Base-by-base conservation (phyloP, 768 basidiomycete genomes). In the Tylopilus plumbeoviolaceoides region DNA sequence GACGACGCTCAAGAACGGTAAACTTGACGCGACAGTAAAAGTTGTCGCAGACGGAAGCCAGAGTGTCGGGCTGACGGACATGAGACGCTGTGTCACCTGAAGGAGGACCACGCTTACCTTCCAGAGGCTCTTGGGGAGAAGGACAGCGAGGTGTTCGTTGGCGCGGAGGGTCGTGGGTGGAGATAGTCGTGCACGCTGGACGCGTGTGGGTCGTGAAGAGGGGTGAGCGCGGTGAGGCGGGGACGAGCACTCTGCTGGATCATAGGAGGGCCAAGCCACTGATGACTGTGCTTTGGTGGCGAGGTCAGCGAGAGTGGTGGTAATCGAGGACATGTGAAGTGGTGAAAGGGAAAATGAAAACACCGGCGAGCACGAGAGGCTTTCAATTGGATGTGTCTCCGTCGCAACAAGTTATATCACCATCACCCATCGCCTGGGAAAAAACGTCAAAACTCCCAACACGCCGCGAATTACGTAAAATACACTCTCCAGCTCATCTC, bases 121-220 rank as follows among this genome's bases (percentile, higher is more conserved):
- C 89, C 89, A 91, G 36, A 89, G 78, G 48, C 73, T 70, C 63
- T 74, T 82, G 23, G 82, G 79, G 40, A 91, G 78, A 12, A 89
- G 74, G 27, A 91, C 85, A 20, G 89, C 89, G 25, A 91, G 79
- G 60, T 91, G 87, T 68, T 89, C 84, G 67, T 89, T 87, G 49
- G 57, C 55, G 0, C 70, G 70, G 4, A 60, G 63, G 17, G 62
- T 52, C 27, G 63, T 59, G 0, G 64, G 38, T 1, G 54, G 60
- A 17, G 51, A 47, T 18, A 48, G 59, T 55, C 51, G 58, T 52
- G 55, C 49, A 48, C 54, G 57, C 39, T 57, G 60, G 9, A 57
- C 25, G 40, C 50, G 59, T 44, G 53, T 46, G 51, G 55, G 54
- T 49, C 60, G 69, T 47, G 59, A 68, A 0, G 4, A 20, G 3